These are phyloP conservation scores for Cryomyces minteri DNA, from an alignment of 495 filamentous ascomycete species.

Conservation along the genomic window DNA sequence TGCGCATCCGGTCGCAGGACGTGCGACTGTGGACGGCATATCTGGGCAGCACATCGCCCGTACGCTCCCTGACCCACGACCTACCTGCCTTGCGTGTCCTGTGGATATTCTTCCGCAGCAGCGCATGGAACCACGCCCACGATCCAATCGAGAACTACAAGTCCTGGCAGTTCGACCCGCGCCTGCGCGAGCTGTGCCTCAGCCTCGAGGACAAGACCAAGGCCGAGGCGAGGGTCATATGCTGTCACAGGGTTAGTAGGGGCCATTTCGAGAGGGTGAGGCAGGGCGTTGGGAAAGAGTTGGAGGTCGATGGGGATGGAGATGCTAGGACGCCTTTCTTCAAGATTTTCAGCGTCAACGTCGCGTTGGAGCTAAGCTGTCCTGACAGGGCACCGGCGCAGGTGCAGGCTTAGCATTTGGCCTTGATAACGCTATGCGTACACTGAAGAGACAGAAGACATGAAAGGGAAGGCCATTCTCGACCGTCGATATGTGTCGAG, in stretches of 20 bases:
- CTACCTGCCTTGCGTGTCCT: slow-evolving; percentile 15
- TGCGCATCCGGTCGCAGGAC: slow-evolving; percentile 16
- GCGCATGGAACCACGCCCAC: background rate
- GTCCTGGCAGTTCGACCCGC: background rate
- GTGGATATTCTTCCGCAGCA: slow-evolving; percentile 14
- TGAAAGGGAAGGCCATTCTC: no score
- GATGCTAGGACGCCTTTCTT: background rate
- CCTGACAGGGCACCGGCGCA: no score
- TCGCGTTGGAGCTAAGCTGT: background rate
- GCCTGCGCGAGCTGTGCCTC: background rate
- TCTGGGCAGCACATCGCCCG: slow-evolving; percentile 8
- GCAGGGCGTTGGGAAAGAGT: background rate
- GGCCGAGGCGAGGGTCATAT: background rate
- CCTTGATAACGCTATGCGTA: no score
- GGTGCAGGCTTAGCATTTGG: no score
- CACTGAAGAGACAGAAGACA: no score
- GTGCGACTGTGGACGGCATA: slow-evolving; percentile 20
- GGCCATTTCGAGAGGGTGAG: background rate
- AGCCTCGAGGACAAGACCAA: background rate
- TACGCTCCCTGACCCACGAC: slow-evolving; percentile 15
- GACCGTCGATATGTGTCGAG: no score
- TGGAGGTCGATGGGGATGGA: background rate
- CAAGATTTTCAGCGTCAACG: background rate
- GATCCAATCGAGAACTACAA: background rate
- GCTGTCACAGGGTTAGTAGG: background rate